Percentiles rank a stretch among this genome's conserved stretches.
Evolutionary conservation across 371 early-diverging fungal species (phyloP).

Genomic region (Mortierella sp.): DNA sequence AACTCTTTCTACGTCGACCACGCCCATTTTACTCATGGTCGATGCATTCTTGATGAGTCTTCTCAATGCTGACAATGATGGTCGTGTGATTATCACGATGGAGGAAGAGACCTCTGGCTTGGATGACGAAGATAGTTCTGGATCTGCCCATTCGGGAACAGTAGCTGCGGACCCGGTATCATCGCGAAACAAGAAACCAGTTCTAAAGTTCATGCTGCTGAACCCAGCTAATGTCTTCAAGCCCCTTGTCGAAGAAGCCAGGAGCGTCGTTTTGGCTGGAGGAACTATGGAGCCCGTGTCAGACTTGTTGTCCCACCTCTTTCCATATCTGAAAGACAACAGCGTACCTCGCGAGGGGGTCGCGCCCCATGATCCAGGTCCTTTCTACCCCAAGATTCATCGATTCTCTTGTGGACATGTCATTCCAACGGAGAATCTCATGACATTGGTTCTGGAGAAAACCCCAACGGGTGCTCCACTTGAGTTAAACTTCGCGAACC

Average conservation of each 20-base stretch:
- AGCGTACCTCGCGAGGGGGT: neutral
- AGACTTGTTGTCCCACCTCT: constrained; percentile 43
- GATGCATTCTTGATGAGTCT: constrained; percentile 69
- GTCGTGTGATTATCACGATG: constrained; percentile 69
- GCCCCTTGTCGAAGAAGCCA: constrained; percentile 82
- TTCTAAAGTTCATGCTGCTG: constrained; percentile 80
- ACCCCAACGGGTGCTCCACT: constrained; percentile 75
- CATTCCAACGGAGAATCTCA: constrained; percentile 73
- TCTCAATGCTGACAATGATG: constrained; percentile 74
- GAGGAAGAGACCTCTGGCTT: constrained; percentile 23
- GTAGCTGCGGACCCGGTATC: constrained; percentile 4
- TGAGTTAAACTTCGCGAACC: constrained; percentile 77
- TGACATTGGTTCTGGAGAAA: constrained; percentile 68
- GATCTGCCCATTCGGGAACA: neutral
- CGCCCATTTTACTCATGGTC: constrained; percentile 62
- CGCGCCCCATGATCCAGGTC: constrained; percentile 48
- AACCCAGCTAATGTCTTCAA: constrained; percentile 88
- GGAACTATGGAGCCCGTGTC: constrained; percentile 96
- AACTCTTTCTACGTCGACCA: constrained; percentile 22
- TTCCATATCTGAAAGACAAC: constrained; percentile 40
- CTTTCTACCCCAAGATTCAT: constrained; percentile 68
- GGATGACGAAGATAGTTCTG: constrained; percentile 5
- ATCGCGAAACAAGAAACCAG: constrained; percentile 28
- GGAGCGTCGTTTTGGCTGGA: constrained; percentile 91
- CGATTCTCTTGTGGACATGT: constrained; percentile 86